Conservation (phyloP, 768 basidiomycete species). For the Trametopsis cervina region DNA sequence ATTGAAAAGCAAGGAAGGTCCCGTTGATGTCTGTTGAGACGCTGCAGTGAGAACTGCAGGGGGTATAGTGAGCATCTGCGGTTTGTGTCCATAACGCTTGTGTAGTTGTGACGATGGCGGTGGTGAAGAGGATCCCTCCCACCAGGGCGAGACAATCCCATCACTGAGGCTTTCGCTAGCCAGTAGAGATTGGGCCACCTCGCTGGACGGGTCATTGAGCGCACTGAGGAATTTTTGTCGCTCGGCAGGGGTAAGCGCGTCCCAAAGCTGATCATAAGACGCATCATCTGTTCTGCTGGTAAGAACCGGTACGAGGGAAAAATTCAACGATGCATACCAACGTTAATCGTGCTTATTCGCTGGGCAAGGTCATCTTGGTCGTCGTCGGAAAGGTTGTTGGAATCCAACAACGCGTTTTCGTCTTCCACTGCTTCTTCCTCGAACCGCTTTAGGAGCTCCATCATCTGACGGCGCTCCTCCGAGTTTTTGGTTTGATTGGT, state of each 20-base stretch:
- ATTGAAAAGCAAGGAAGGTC: slow-evolving; percentile 54
- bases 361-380: slow-evolving; percentile 37
- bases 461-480: slow-evolving; percentile 56
- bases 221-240: slow-evolving; percentile 51
- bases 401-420: slow-evolving; percentile 24
- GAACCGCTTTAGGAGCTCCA: slow-evolving; percentile 64
- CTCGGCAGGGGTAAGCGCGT: slow-evolving; percentile 52
- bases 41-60: slow-evolving; percentile 33
- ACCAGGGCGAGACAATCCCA: slow-evolving; percentile 63
- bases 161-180: slow-evolving; percentile 46
- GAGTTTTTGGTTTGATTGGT: slow-evolving; percentile 45
- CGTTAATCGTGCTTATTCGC: slow-evolving; percentile 50
- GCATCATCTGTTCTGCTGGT: slow-evolving; percentile 36
- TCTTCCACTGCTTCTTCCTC: slow-evolving; percentile 51
- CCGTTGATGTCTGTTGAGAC: slow-evolving; percentile 4
- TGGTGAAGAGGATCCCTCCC: slow-evolving; percentile 54
- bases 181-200: slow-evolving; percentile 52
- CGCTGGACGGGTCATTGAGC: slow-evolving; percentile 55
- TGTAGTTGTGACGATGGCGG: no score
- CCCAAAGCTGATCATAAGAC: slow-evolving; percentile 53
- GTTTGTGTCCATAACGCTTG: slow-evolving; percentile 30
- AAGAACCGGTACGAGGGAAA: no score
- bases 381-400: slow-evolving; percentile 31
- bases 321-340: slow-evolving; percentile 54
- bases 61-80: slow-evolving; percentile 42